A percentile compares a stretch with the other conserved stretches of the same genome.
Conservation (phyloP, 352 stramenopile genomes). For the Pythium coloratum region DNA sequence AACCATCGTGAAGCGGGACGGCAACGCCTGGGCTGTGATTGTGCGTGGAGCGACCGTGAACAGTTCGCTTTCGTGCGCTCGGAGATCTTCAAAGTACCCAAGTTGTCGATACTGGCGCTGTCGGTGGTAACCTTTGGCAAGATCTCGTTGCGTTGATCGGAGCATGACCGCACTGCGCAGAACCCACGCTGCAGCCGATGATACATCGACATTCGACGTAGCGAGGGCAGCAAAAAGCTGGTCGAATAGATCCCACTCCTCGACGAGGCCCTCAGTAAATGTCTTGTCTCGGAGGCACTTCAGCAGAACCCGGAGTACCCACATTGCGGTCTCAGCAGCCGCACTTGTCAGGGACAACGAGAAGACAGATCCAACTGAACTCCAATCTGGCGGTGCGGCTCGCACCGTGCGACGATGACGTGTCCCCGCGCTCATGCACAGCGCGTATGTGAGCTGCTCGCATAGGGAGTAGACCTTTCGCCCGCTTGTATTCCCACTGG, state of each 20-base stretch:
- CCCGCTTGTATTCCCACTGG: neutral
- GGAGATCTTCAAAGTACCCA: slow-evolving; percentile 9
- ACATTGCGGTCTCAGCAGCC: slow-evolving; percentile 14
- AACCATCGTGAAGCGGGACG: slow-evolving; percentile 13
- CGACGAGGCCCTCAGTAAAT: slow-evolving; percentile 1
- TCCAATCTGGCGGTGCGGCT: slow-evolving; percentile 4
- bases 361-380: slow-evolving; percentile 7
- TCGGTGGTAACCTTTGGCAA: neutral
- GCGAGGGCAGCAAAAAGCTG: slow-evolving; percentile 20
- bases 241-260: slow-evolving; percentile 21
- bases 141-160: slow-evolving; percentile 4
- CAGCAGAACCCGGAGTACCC: slow-evolving; percentile 7
- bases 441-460: slow-evolving; percentile 5
- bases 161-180: slow-evolving; percentile 10
- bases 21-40: neutral
- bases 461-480: neutral
- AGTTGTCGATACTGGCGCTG: slow-evolving; percentile 13
- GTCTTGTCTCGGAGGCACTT: slow-evolving; percentile 16
- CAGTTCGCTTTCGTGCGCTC: slow-evolving; percentile 4
- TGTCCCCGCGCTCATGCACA: slow-evolving; percentile 5
- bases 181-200: slow-evolving; percentile 7
- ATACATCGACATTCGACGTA: slow-evolving; percentile 10
- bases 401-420: slow-evolving; percentile 2
- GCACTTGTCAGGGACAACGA: slow-evolving; percentile 1
- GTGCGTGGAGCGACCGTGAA: slow-evolving; percentile 2